A percentile compares a stretch with the other conserved stretches of the same genome.
Conservation (phyloP, 1,139 yeast species). For the Zhuliangozyma parablackwelliae region DNA sequence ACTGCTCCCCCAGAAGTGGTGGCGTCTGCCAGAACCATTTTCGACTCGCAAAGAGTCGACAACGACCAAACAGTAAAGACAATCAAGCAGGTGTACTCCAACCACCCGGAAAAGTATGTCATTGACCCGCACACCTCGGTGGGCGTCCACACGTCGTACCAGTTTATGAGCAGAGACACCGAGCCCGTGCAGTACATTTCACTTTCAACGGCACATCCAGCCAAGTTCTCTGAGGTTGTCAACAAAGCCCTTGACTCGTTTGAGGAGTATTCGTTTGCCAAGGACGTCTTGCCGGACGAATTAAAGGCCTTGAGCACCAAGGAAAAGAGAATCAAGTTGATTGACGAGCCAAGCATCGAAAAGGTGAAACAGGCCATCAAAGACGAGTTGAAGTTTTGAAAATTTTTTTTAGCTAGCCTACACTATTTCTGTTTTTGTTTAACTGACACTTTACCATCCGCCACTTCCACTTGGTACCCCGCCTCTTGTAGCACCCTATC, state of each 20-base stretch:
- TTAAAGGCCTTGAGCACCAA: conserved; percentile 65
- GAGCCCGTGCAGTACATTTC: conserved; percentile 53
- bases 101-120: conserved; percentile 66
- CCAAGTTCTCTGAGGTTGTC: conserved; percentile 95
- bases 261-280: conserved; percentile 77
- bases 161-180: conserved; percentile 49
- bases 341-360: conserved; percentile 70
- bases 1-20: conserved; percentile 63
- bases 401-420: not conserved
- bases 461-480: conserved; percentile 36
- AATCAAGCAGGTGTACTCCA: conserved; percentile 63
- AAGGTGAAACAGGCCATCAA: conserved; percentile 71
- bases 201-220: conserved; percentile 96
- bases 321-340: conserved; percentile 71
- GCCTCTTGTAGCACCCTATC: conserved; percentile 32
- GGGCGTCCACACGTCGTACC: conserved; percentile 76
- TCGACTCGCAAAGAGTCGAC: conserved; percentile 76
- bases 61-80: conserved; percentile 74
- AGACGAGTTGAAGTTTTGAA: conserved; percentile 47
- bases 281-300: conserved; percentile 85
- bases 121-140: conserved; percentile 97
- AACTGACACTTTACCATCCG: conserved; percentile 32
- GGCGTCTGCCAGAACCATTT: conserved; percentile 60
- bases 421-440: conserved; percentile 7
- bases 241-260: conserved; percentile 65